These are phyloP conservation scores for Penicillium sp. DNA, from an alignment of 2,329 filamentous ascomycete genomes.

Conservation along the genomic window DNA sequence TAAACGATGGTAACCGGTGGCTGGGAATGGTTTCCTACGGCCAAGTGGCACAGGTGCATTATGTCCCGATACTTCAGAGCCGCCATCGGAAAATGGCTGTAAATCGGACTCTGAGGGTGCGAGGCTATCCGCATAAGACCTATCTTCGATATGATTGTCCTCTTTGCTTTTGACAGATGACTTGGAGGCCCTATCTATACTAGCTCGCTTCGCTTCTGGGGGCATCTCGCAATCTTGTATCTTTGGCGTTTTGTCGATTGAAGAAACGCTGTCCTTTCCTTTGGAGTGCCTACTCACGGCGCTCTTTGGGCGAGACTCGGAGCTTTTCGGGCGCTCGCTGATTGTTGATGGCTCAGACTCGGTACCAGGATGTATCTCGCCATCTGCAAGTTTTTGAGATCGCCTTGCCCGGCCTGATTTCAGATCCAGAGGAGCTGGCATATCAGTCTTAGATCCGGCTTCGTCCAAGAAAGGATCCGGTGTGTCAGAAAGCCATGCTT, in stretches of 20 bases:
- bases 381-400: slow-evolving; percentile 25
- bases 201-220: slow-evolving; percentile 21
- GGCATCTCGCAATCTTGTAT: slow-evolving; percentile 4
- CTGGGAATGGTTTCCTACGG: slow-evolving; percentile 49
- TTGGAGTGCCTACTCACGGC: slow-evolving; percentile 22
- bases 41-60: slow-evolving; percentile 42
- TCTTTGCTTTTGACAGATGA: slow-evolving; percentile 15
- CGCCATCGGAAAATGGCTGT: slow-evolving; percentile 32
- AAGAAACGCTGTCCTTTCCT: slow-evolving; percentile 17
- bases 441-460: slow-evolving; percentile 33
- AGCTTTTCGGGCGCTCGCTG: slow-evolving; percentile 14
- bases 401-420: slow-evolving; percentile 38
- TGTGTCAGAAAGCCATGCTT: slow-evolving; percentile 61
- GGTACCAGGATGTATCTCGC: slow-evolving; percentile 14
- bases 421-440: slow-evolving; percentile 43
- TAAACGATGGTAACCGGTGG: slow-evolving; percentile 52
- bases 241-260: slow-evolving; percentile 13
- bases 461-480: slow-evolving; percentile 55
- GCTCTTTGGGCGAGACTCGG: slow-evolving; percentile 25
- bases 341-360: slow-evolving; percentile 28
- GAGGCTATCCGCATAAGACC: slow-evolving; percentile 24
- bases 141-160: slow-evolving; percentile 15
- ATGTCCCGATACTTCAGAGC: slow-evolving; percentile 37
- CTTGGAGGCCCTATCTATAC: slow-evolving; percentile 16
- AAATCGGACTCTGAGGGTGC: slow-evolving; percentile 29